phyloP scores from a whole-genome alignment of 495 filamentous ascomycete genomes.

The Hypoxylon cercidicola region DNA sequence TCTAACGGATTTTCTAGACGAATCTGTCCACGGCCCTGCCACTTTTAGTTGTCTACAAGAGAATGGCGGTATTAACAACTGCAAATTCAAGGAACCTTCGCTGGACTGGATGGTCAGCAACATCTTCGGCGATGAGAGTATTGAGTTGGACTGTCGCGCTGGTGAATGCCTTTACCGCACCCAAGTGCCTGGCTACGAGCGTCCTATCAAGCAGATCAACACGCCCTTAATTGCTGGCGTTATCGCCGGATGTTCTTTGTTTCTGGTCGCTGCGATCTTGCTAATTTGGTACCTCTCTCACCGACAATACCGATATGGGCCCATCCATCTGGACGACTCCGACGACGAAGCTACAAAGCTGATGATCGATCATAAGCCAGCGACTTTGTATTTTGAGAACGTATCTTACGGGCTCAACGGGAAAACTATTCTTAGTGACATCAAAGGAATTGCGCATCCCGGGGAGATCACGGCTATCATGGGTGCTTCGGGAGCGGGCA shows the following conservation, averaged over 20 bases:
- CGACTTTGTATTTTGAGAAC: slow-evolving; percentile 87
- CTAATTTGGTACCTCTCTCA: slow-evolving; percentile 89
- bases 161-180: slow-evolving; percentile 94
- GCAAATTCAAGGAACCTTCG: slow-evolving; percentile 86
- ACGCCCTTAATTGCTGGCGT: slow-evolving; percentile 95
- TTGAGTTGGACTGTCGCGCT: slow-evolving; percentile 80
- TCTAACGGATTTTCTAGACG: slow-evolving; percentile 83
- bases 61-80: slow-evolving; percentile 67
- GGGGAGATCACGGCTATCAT: slow-evolving; percentile 97
- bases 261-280: slow-evolving; percentile 86
- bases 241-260: slow-evolving; percentile 87
- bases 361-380: slow-evolving; percentile 89
- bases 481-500: slow-evolving; percentile 96
- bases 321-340: slow-evolving; percentile 85
- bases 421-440: slow-evolving; percentile 81
- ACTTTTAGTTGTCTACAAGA: slow-evolving; percentile 77
- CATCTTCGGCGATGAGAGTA: slow-evolving; percentile 91
- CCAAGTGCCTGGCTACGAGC: slow-evolving; percentile 88
- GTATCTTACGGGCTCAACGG: slow-evolving; percentile 88
- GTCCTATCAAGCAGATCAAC: slow-evolving; percentile 94
- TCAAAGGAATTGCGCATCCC: slow-evolving; percentile 85
- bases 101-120: slow-evolving; percentile 89
- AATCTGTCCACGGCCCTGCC: slow-evolving; percentile 86
- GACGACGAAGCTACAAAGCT: slow-evolving; percentile 89
- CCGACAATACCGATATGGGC: slow-evolving; percentile 73